Conservation (phyloP, 345 rosid species). For the Lepidium africanum region DNA sequence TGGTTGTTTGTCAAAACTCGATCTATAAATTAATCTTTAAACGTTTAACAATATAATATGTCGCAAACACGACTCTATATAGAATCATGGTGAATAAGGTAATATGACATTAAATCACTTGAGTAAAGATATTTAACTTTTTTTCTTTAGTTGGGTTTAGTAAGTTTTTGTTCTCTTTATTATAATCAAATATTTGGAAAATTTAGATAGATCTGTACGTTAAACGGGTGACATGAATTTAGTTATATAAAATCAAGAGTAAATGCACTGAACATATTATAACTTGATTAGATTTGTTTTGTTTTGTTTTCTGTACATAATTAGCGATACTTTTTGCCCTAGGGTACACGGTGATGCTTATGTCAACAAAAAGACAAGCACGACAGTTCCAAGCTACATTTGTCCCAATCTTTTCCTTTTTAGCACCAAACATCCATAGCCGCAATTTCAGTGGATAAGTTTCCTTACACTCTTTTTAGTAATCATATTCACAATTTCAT, state of each 20-base stretch:
- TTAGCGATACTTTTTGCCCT: conserved; percentile 7
- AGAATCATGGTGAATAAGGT: too few species aligned
- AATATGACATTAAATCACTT: too few species aligned
- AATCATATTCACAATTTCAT: background rate
- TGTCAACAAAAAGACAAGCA: conserved; percentile 27
- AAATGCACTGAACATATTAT: background rate
- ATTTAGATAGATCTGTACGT: too few species aligned
- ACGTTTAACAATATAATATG: too few species aligned
- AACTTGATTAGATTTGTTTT: background rate
- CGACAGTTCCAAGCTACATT: conserved; percentile 6
- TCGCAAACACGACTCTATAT: too few species aligned
- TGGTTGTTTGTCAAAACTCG: too few species aligned
- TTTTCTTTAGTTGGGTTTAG: too few species aligned
- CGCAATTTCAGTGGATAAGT: conserved; percentile 26
- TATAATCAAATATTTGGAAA: too few species aligned
- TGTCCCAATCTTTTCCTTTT: conserved; percentile 16
- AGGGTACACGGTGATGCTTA: conserved; percentile 13
- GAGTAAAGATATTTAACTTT: too few species aligned
- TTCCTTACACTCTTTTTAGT: conserved; percentile 9
- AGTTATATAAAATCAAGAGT: background rate
- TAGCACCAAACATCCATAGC: conserved; percentile 27
- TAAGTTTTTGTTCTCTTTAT: too few species aligned
- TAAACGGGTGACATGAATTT: background rate
- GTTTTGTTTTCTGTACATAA: background rate
- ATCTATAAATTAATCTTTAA: too few species aligned